phyloP scores from a whole-genome alignment of 257 asterid genomes.

The Paraleonurus japonicus region DNA sequence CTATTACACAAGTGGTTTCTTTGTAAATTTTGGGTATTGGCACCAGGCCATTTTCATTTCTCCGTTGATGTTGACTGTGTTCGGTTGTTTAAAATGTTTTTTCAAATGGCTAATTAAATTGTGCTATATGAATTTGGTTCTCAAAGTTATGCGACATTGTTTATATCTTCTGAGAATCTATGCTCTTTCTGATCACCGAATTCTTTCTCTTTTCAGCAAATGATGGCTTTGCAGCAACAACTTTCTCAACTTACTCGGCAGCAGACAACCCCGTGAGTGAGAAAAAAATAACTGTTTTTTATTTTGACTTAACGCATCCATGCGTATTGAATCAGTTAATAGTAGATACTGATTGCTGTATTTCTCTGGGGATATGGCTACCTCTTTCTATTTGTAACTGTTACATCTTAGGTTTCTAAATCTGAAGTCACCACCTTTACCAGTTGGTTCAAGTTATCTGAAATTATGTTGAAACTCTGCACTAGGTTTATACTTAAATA shows the following conservation, averaged over 20 bases:
- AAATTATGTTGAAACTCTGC: neutral
- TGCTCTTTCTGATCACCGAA: slow-evolving; percentile 12
- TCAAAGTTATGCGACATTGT: neutral
- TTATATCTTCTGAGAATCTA: neutral
- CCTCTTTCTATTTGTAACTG: neutral
- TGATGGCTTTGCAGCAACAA: slow-evolving; percentile 60
- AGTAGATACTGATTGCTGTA: slow-evolving; percentile 2
- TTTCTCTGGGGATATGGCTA: slow-evolving; percentile 1
- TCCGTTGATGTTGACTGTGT: neutral
- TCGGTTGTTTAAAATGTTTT: neutral
- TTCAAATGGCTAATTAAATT: neutral
- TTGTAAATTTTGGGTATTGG: neutral
- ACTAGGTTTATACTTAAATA: slow-evolving; percentile 7
- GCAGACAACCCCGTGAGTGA: slow-evolving; percentile 54
- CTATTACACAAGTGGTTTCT: neutral
- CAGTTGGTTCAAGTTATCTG: slow-evolving; percentile 11
- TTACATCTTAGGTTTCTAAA: slow-evolving; percentile 7
- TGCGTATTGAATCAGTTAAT: neutral
- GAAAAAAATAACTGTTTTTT: slow-evolving; percentile 7
- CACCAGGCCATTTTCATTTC: neutral
- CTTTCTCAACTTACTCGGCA: slow-evolving; percentile 50
- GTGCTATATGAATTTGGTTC: neutral
- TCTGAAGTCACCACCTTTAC: slow-evolving; percentile 3
- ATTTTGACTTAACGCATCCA: slow-evolving; percentile 11
- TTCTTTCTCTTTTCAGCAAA: slow-evolving; percentile 45